These are phyloP conservation scores for Candida neerlandica DNA, from an alignment of 1,139 yeast species.

Conservation along the genomic window DNA sequence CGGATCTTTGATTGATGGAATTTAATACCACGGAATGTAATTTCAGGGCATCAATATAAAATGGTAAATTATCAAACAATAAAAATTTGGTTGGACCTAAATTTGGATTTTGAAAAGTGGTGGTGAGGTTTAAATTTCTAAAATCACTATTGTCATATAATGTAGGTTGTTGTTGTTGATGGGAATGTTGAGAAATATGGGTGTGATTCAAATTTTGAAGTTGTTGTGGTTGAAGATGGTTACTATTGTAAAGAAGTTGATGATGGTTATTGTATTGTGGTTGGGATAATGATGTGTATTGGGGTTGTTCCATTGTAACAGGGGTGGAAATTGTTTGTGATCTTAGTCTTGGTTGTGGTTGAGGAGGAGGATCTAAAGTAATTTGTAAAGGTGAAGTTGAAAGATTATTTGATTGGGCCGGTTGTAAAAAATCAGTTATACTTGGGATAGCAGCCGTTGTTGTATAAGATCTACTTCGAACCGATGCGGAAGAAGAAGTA, in stretches of 20 bases:
- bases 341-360: conserved; percentile 32
- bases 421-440: conserved; percentile 11
- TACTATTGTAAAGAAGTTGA: conserved; percentile 12
- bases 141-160: conserved; percentile 61
- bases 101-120: conserved; percentile 67
- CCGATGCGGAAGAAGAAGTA: background rate
- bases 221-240: conserved; percentile 18
- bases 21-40: conserved; percentile 37
- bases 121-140: conserved; percentile 43
- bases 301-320: conserved; percentile 30
- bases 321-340: conserved; percentile 42
- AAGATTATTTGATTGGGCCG: conserved; percentile 9
- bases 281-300: conserved; percentile 14
- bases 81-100: conserved; percentile 79
- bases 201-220: conserved; percentile 11
- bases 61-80: conserved; percentile 76
- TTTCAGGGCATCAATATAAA: conserved; percentile 38
- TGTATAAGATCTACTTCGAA: conserved; percentile 52
- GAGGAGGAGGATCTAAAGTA: conserved; percentile 28
- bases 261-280: conserved; percentile 1
- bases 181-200: too few relatives aligned
- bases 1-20: conserved; percentile 28
- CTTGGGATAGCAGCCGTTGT: conserved; percentile 42
- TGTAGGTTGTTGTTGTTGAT: conserved; percentile 8
- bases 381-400: conserved; percentile 29